Percentiles rank a stretch among this genome's conserved stretches.
Evolutionary conservation across 1,139 yeast genomes (phyloP).

Genomic region (Geotrichum histeridarum): DNA sequence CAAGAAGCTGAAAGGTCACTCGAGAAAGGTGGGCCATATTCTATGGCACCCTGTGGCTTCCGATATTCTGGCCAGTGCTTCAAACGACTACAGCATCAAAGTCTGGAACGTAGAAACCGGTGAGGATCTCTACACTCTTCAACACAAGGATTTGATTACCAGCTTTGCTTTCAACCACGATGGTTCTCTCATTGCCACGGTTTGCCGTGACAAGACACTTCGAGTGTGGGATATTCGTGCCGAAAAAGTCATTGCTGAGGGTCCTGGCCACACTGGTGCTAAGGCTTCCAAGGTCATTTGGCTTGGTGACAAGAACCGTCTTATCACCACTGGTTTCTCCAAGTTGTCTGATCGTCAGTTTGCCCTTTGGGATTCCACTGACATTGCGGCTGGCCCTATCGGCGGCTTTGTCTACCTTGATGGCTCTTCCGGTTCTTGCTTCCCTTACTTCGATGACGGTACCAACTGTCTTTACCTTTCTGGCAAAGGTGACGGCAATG

Average conservation of each 20-base stretch:
- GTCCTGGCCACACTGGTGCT: slow-evolving; percentile 88
- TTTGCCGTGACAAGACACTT: slow-evolving; percentile 85
- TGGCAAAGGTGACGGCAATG: slow-evolving; percentile 98
- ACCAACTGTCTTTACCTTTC: slow-evolving; percentile 80
- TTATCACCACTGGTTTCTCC: slow-evolving; percentile 94
- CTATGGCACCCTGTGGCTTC: slow-evolving; percentile 84
- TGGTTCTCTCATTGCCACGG: slow-evolving; percentile 81
- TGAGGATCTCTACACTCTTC: slow-evolving; percentile 62
- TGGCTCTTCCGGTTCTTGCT: slow-evolving; percentile 85
- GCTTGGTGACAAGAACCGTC: slow-evolving; percentile 80
- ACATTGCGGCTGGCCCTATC: slow-evolving; percentile 73
- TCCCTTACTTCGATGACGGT: slow-evolving; percentile 83
- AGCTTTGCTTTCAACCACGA: slow-evolving; percentile 86
- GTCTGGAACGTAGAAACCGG: slow-evolving; percentile 84
- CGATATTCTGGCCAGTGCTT: slow-evolving; percentile 80
- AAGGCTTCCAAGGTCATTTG: slow-evolving; percentile 83
- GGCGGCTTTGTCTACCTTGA: slow-evolving; percentile 84
- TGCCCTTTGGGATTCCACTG: slow-evolving; percentile 83
- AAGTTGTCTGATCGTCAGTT: slow-evolving; percentile 89
- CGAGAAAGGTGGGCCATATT: slow-evolving; percentile 91
- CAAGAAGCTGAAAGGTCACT: slow-evolving; percentile 73
- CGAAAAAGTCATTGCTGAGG: slow-evolving; percentile 72
- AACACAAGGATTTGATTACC: slow-evolving; percentile 85
- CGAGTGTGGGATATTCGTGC: slow-evolving; percentile 87
- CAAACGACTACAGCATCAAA: slow-evolving; percentile 85